Percentiles rank a stretch among this genome's conserved stretches.
Evolutionary conservation across 2,329 filamentous ascomycete genomes (phyloP).

Genomic region (Aspergillus awamori): DNA sequence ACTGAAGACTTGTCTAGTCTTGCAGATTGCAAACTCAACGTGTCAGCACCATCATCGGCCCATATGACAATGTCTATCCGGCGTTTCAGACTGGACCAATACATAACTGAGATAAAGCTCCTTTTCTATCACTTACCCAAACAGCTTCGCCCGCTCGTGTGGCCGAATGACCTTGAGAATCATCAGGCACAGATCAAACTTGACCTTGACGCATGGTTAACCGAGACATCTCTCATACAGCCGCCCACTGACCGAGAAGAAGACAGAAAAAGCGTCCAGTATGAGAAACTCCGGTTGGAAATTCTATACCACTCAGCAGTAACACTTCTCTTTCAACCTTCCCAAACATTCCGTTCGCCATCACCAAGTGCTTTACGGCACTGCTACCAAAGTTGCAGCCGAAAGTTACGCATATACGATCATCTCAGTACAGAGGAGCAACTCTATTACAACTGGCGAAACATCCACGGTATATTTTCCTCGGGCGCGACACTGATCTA

Average conservation of each 20-base stretch:
- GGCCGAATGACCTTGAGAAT: conserved; percentile 22
- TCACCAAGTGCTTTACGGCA: conserved; percentile 29
- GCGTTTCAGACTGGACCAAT: conserved; percentile 31
- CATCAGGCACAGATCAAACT: conserved; percentile 24
- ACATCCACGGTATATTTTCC: conserved; percentile 44
- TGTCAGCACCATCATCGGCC: conserved; percentile 14
- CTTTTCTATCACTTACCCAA: conserved; percentile 32
- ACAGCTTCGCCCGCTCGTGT: conserved; percentile 20
- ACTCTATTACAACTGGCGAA: conserved; percentile 40
- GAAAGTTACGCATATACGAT: conserved; percentile 36
- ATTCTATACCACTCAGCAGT: conserved; percentile 39
- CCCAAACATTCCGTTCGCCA: conserved; percentile 37
- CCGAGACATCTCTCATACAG: conserved; percentile 8
- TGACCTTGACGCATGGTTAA: conserved; percentile 28
- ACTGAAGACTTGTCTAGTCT: not conserved
- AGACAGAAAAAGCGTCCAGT: conserved; percentile 9
- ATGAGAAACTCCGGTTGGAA: conserved; percentile 31
- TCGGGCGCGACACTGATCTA: conserved; percentile 45
- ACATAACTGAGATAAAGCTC: conserved; percentile 33
- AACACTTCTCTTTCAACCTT: conserved; percentile 42
- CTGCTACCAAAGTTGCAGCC: conserved; percentile 35
- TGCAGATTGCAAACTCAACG: not conserved
- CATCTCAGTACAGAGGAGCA: conserved; percentile 33
- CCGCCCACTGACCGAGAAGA: conserved; percentile 1
- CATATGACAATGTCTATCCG: conserved; percentile 28